Evolutionary conservation across 495 filamentous ascomycete genomes (phyloP).

Genomic region (Usnea hakonensis): DNA sequence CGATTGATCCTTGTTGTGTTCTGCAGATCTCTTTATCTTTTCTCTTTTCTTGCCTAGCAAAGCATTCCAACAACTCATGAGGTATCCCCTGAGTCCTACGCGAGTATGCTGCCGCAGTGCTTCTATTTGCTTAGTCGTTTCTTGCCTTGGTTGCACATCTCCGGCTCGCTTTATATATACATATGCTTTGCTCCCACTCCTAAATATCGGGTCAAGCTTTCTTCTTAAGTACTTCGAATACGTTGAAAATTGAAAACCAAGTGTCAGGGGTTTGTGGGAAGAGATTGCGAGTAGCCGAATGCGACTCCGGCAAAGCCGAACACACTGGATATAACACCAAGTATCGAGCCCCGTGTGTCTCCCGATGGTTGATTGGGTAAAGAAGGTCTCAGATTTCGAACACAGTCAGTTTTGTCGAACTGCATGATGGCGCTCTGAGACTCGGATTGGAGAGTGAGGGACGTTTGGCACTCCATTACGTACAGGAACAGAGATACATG

Average conservation of each 20-base stretch:
- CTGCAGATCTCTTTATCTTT: not conserved
- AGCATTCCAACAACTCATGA: not conserved
- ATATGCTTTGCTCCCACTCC: not conserved
- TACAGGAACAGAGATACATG: not conserved
- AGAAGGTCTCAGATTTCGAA: not conserved
- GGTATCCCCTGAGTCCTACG: not conserved
- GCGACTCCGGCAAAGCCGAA: not conserved
- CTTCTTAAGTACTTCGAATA: not conserved
- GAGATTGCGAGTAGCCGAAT: not conserved
- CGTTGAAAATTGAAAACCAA: not conserved
- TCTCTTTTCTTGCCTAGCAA: not conserved
- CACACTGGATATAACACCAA: not conserved
- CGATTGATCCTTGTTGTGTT: not conserved
- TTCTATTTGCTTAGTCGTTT: not conserved
- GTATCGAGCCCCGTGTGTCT: not conserved
- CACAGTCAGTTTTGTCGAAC: not conserved
- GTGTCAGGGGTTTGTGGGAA: not conserved
- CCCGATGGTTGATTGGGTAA: not conserved
- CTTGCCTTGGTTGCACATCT: not conserved
- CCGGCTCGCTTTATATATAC: not conserved
- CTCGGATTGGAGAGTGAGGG: not conserved
- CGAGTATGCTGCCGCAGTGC: not conserved
- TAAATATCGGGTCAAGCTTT: not conserved
- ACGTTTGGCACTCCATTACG: not conserved
- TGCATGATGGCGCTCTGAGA: not conserved